These are phyloP conservation scores for Boletus pseudo-olivaceus DNA, from an alignment of 768 basidiomycete species.

Conservation along the genomic window DNA sequence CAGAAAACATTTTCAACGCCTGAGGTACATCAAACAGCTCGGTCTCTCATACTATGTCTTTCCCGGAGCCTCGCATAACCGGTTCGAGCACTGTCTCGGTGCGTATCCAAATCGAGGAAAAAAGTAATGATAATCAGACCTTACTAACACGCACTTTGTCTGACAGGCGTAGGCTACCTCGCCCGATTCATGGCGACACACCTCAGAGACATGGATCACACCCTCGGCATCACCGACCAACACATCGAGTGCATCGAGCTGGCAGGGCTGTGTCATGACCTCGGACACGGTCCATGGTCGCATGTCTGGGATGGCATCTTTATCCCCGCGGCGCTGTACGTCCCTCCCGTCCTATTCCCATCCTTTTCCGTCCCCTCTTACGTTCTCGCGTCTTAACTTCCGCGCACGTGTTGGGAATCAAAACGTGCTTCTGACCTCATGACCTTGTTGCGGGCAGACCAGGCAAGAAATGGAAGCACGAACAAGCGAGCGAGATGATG, in stretches of 20 bases:
- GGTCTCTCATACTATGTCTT: conserved; percentile 75
- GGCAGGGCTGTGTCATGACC: conserved; percentile 80
- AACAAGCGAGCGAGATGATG: conserved; percentile 81
- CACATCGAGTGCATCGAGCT: conserved; percentile 76
- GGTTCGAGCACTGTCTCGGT: conserved; percentile 87
- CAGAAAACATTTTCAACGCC: conserved; percentile 73
- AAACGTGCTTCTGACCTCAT: not conserved
- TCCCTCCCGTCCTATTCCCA: not conserved
- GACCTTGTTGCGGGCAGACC: conserved; percentile 32
- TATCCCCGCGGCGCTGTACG: conserved; percentile 65
- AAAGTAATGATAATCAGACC: not conserved
- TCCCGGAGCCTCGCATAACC: conserved; percentile 74
- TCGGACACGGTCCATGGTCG: conserved; percentile 84
- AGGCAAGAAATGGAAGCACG: conserved; percentile 61
- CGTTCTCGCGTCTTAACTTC: not conserved
- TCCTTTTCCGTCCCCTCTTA: not conserved
- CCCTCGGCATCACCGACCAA: conserved; percentile 62
- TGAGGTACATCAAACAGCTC: conserved; percentile 76
- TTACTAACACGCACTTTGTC: not conserved
- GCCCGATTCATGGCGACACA: conserved; percentile 60
- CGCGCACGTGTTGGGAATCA: not conserved
- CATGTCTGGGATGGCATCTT: conserved; percentile 80
- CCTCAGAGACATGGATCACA: conserved; percentile 54
- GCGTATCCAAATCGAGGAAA: not conserved
- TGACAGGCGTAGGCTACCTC: conserved; percentile 69